Percentiles rank a stretch among this genome's conserved stretches.
These are phyloP conservation scores for Aristolochia contorta DNA, from an alignment of 164 flowering plant species.

Conservation along the genomic window DNA sequence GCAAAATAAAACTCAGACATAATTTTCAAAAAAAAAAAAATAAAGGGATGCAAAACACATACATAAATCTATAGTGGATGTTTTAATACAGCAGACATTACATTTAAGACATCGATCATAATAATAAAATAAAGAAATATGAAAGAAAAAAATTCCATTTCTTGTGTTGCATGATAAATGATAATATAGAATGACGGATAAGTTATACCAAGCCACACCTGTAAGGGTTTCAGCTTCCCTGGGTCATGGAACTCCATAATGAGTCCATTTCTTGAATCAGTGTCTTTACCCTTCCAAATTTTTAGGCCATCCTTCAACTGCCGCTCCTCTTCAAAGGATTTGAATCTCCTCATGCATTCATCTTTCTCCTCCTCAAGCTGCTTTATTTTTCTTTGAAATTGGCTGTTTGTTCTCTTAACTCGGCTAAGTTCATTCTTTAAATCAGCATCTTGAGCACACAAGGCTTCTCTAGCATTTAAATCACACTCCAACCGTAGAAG, in stretches of 20 bases:
- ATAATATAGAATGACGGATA: background rate
- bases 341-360: slow-evolving; percentile 26
- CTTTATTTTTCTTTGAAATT: slow-evolving; percentile 39
- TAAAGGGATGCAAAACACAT: too few relatives aligned
- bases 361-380: slow-evolving; percentile 51
- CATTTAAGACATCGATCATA: too few relatives aligned
- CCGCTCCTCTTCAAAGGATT: slow-evolving; percentile 43
- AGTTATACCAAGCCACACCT: background rate
- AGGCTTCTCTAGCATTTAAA: slow-evolving; percentile 39
- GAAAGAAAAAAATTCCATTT: too few relatives aligned
- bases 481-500: slow-evolving; percentile 46
- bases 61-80: too few relatives aligned
- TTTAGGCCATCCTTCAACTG: slow-evolving; percentile 30
- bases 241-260: slow-evolving; percentile 1
- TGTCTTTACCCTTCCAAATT: slow-evolving; percentile 5
- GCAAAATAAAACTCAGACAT: too few relatives aligned
- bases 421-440: slow-evolving; percentile 46
- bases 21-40: too few relatives aligned
- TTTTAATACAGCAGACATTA: too few relatives aligned
- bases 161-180: too few relatives aligned
- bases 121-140: too few relatives aligned
- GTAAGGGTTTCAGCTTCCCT: slow-evolving; percentile 9
- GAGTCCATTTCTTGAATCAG: slow-evolving; percentile 11
- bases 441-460: slow-evolving; percentile 41
- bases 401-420: slow-evolving; percentile 39